These are phyloP conservation scores for Populus tremula DNA, from an alignment of 345 rosid genomes.

Conservation along the genomic window DNA sequence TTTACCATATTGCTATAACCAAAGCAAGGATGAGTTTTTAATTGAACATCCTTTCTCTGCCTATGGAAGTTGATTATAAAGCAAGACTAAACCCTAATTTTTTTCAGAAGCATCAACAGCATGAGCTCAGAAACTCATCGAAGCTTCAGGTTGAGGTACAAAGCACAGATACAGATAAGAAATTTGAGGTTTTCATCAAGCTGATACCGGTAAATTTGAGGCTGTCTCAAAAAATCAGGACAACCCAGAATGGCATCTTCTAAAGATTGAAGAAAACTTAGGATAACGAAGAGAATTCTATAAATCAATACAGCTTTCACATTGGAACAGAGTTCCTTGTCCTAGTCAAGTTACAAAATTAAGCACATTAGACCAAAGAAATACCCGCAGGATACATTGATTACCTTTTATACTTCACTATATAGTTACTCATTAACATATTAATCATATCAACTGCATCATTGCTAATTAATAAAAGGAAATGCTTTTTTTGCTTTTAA, in stretches of 20 bases:
- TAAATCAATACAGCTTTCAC: neutral
- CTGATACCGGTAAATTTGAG: neutral
- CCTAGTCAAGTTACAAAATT: neutral
- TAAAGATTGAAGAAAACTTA: neutral
- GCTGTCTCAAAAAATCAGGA: neutral
- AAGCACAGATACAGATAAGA: neutral
- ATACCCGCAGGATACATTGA: neutral
- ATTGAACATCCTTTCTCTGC: neutral
- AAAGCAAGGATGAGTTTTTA: neutral
- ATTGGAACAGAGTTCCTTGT: neutral
- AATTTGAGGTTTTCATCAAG: neutral
- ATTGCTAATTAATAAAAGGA: neutral
- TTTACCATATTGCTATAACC: conserved; percentile 13
- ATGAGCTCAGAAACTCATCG: neutral
- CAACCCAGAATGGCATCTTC: neutral
- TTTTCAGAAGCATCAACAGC: neutral
- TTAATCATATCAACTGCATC: neutral
- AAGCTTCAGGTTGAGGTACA: neutral
- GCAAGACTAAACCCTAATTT: neutral
- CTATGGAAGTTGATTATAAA: neutral
- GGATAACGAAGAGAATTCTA: neutral
- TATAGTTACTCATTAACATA: neutral
- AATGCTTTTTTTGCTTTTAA: neutral
- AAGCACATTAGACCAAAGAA: neutral
- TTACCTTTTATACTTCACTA: neutral